These are phyloP conservation scores for Aspergillus flavus DNA, from an alignment of 2,329 filamentous ascomycete genomes.

Conservation along the genomic window DNA sequence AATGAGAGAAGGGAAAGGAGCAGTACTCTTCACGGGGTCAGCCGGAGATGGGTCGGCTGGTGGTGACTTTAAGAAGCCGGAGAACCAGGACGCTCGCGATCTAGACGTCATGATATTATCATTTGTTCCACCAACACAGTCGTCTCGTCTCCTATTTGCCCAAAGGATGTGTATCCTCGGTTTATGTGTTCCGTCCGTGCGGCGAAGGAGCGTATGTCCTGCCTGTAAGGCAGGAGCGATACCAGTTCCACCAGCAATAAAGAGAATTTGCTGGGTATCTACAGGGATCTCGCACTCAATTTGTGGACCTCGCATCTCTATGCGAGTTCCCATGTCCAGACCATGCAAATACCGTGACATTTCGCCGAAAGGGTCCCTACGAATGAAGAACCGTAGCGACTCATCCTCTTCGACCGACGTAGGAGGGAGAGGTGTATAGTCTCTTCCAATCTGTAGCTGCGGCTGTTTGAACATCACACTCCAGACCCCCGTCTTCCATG, in stretches of 20 bases:
- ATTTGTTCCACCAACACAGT: conserved; percentile 64
- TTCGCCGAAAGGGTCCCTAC: conserved; percentile 78
- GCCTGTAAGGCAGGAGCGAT: conserved; percentile 88
- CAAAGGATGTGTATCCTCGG: conserved; percentile 73
- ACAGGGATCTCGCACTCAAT: conserved; percentile 65
- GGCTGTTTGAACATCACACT: conserved; percentile 94
- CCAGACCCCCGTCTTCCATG: conserved; percentile 72
- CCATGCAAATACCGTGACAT: conserved; percentile 79
- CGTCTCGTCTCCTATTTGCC: conserved; percentile 71
- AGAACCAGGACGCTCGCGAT: conserved; percentile 32
- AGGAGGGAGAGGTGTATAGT: conserved; percentile 79
- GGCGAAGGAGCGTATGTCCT: conserved; percentile 59
- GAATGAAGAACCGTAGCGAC: conserved; percentile 72
- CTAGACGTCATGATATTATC: conserved; percentile 40
- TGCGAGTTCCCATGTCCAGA: conserved; percentile 61
- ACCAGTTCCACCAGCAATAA: conserved; percentile 89
- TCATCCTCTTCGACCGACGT: conserved; percentile 35
- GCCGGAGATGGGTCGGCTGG: neutral
- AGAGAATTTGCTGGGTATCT: conserved; percentile 65
- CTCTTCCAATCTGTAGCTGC: conserved; percentile 84
- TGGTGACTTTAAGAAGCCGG: conserved; percentile 28
- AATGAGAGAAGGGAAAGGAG: conserved; percentile 42
- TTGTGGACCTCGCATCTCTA: conserved; percentile 80
- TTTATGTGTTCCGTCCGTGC: conserved; percentile 32
- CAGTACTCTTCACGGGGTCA: neutral